Evolutionary conservation across 2,329 filamentous ascomycete genomes (phyloP), one percentile per base, ranked within the genome.

Genomic region (Alternaria gaisen): DNA sequence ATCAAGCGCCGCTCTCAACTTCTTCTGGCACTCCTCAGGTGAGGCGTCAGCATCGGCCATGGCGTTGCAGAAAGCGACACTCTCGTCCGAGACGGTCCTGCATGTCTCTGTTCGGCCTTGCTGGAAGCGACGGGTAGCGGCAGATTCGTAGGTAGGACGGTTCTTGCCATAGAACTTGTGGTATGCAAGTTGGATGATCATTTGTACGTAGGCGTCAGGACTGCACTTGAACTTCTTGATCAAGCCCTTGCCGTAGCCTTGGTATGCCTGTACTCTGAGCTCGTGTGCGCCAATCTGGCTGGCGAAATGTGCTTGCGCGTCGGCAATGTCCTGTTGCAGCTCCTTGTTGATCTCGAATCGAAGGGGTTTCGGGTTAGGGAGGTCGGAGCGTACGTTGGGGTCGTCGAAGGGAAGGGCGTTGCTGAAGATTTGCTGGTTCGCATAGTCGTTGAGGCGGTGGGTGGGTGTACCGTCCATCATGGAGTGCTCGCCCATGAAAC

Each of bases 391-490:
- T 62, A 97, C 81, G 38, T 83, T 82, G 8, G 92, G 86, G 77
- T 93, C 87, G 61, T 90, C 91, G 76, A 97, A 92, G 80, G 97
- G 93, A 60, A 99, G 88, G 79, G 95, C 96, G 83, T 97, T 94
- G 83, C 90, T 90, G 82, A 97, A 94, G 79, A 98, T 97, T 74
- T 92, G 87, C 77, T 91, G 89, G 83, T 94, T 96, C 77, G 96
- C 87, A 76, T 93, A 95, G 85, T 99, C 95, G 80, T 97, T 99
- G 16, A 99, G 86, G 44, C 96, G 91, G 82, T 98, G 95, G 3
- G 96, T 99, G 1, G 96, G 94, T 7, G 95, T 99, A 67, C 96
- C 95, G 78, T 99, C 95, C 96, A 99, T 99, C 95, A 99, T 98
- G 73, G 92, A 96, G 86, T 99, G 95, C 83, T 99, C 95, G 75